These are phyloP conservation scores for Nephelium lappaceum DNA, from an alignment of 345 rosid genomes.

Conservation along the genomic window DNA sequence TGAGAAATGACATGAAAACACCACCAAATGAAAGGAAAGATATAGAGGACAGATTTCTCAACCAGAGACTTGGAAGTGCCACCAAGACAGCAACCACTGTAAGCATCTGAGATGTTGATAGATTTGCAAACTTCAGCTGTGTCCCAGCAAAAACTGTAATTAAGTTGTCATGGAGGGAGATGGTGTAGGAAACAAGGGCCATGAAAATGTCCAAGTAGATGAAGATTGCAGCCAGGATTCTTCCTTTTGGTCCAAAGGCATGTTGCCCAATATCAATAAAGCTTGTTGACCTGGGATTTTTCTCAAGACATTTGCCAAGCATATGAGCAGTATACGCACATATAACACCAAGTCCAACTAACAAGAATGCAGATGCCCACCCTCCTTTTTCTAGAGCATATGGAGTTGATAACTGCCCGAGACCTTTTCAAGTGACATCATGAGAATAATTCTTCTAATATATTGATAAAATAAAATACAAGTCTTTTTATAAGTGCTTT, in stretches of 20 bases:
- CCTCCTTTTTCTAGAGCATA: constrained; percentile 74
- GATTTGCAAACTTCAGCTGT: constrained; percentile 3
- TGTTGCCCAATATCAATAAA: constrained; percentile 63
- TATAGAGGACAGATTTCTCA: constrained; percentile 65
- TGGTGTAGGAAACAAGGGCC: constrained; percentile 82
- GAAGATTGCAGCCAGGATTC: constrained; percentile 45
- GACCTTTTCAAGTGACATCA: constrained; percentile 39
- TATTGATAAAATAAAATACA: too few relatives aligned
- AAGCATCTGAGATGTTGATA: constrained; percentile 55
- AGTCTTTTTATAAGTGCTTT: too few relatives aligned
- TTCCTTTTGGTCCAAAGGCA: constrained; percentile 62
- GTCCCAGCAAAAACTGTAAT: constrained; percentile 46
- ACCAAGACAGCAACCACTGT: constrained; percentile 56
- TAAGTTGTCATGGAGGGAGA: constrained; percentile 81
- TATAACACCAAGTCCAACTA: constrained; percentile 51
- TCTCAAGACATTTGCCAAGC: constrained; percentile 69
- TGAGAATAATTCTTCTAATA: too few relatives aligned
- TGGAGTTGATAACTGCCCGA: constrained; percentile 79
- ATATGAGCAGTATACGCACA: constrained; percentile 63
- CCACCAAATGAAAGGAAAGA: constrained; percentile 78
- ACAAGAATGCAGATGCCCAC: constrained; percentile 63
- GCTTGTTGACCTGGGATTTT: constrained; percentile 60
- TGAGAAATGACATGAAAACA: constrained; percentile 66
- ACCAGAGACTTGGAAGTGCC: constrained; percentile 80
- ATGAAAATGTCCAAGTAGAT: constrained; percentile 73